These are phyloP conservation scores for Cardamine occulta DNA, from an alignment of 345 rosid species.

Conservation along the genomic window DNA sequence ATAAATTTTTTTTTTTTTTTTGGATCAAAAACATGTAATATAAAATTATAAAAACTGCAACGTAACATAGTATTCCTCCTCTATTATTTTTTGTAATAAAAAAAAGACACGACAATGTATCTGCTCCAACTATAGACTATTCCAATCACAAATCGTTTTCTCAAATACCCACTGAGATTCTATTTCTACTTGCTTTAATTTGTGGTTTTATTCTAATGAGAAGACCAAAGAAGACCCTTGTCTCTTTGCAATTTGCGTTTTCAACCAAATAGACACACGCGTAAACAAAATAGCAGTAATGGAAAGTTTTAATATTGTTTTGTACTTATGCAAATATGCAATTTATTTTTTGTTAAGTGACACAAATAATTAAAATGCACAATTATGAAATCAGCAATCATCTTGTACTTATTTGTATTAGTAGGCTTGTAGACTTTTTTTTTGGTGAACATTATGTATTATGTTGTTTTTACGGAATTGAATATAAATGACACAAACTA, in stretches of 20 bases:
- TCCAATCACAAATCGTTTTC: conserved; percentile 28
- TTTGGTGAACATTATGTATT: background rate
- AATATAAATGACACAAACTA: background rate
- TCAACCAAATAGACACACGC: conserved; percentile 9
- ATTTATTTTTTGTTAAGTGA: background rate
- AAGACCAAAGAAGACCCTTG: conserved; percentile 39
- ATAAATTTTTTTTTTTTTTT: too few relatives aligned
- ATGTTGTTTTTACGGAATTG: background rate
- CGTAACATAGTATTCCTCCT: conserved; percentile 34
- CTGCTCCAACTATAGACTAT: conserved; percentile 47
- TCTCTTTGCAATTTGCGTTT: conserved; percentile 12
- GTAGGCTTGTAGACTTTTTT: background rate
- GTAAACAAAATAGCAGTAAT: background rate
- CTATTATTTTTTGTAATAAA: background rate
- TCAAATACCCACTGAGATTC: conserved; percentile 41
- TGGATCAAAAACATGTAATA: background rate
- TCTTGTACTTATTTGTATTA: background rate
- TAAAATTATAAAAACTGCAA: background rate
- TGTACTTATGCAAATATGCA: background rate
- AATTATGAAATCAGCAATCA: background rate
- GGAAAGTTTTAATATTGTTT: background rate
- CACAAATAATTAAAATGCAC: background rate
- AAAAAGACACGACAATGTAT: conserved; percentile 28
- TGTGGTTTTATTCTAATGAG: conserved; percentile 2
- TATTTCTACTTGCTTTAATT: conserved; percentile 28